Conservation (phyloP, 176 grass and related monocot species). For the Triticum timopheevii region DNA sequence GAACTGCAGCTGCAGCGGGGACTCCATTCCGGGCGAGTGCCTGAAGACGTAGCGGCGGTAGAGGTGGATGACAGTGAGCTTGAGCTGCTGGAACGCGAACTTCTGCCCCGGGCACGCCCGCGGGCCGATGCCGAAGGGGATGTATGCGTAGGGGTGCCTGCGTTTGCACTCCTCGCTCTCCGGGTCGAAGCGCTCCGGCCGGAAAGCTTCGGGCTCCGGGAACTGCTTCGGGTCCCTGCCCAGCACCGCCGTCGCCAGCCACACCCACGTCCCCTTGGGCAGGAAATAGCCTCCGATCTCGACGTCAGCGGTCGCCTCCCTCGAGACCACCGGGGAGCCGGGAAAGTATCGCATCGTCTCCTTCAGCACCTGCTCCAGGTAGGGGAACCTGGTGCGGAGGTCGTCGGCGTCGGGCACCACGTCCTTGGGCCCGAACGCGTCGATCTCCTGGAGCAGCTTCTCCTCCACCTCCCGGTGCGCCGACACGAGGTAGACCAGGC, state of each 20-base stretch:
- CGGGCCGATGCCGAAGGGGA: slow-evolving; percentile 70
- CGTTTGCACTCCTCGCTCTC: slow-evolving; percentile 35
- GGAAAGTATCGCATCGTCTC: slow-evolving; percentile 62
- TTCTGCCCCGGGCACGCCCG: slow-evolving; percentile 59
- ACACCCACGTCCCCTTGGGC: slow-evolving; percentile 75
- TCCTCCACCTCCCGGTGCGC: slow-evolving; percentile 56
- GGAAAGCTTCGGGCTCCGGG: slow-evolving; percentile 41
- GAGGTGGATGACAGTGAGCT: slow-evolving; percentile 50
- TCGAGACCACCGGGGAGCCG: slow-evolving; percentile 40
- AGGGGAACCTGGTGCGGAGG: slow-evolving; percentile 50
- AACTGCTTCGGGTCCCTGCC: slow-evolving; percentile 52
- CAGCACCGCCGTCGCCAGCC: slow-evolving; percentile 49
- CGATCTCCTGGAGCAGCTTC: slow-evolving; percentile 57
- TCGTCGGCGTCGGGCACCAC: slow-evolving; percentile 35
- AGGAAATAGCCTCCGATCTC: slow-evolving; percentile 52
- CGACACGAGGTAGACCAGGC: slow-evolving; percentile 51
- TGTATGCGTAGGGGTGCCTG: slow-evolving; percentile 69
- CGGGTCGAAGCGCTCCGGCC: slow-evolving; percentile 57
- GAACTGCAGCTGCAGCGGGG: slow-evolving; percentile 53
- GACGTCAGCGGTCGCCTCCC: slow-evolving; percentile 45
- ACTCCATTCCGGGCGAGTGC: slow-evolving; percentile 57
- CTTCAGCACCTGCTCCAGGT: slow-evolving; percentile 57
- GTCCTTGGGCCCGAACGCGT: slow-evolving; percentile 29
- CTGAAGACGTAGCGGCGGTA: slow-evolving; percentile 53
- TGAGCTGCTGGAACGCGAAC: slow-evolving; percentile 65